A percentile compares a stretch with the other conserved stretches of the same genome.
Evolutionary conservation across 2,329 filamentous ascomycete species (phyloP).

Genomic region (Aspergillus oerlinghausenensis): DNA sequence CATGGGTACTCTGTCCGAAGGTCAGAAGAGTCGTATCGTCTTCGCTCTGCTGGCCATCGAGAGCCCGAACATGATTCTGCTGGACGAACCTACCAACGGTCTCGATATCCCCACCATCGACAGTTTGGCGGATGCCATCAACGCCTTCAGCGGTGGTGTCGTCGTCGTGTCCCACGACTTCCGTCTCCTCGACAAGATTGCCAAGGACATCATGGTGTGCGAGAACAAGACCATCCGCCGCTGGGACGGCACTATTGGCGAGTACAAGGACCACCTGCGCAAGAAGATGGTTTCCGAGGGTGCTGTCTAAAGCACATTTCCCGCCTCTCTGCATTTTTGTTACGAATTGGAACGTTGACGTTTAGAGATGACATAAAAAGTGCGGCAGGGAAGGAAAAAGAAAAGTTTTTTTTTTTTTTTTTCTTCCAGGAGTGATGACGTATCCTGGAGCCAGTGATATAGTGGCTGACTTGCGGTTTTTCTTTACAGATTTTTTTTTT

Average conservation of each 20-base stretch:
- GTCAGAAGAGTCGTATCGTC: slow-evolving; percentile 96
- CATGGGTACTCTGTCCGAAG: slow-evolving; percentile 96
- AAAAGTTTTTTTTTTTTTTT: no score
- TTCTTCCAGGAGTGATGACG: slow-evolving; percentile 17
- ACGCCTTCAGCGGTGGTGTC: slow-evolving; percentile 91
- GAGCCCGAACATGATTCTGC: slow-evolving; percentile 90
- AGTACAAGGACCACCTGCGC: slow-evolving; percentile 97
- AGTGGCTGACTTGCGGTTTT: slow-evolving; percentile 3
- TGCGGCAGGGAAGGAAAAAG: slow-evolving; percentile 1
- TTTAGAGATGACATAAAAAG: slow-evolving; percentile 19
- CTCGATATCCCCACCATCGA: slow-evolving; percentile 98
- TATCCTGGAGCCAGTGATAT: slow-evolving; percentile 14
- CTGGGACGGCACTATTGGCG: slow-evolving; percentile 85
- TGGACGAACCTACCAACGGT: slow-evolving; percentile 99
- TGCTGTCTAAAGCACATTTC: slow-evolving; percentile 62
- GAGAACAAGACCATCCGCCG: slow-evolving; percentile 90
- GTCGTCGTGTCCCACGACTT: slow-evolving; percentile 99
- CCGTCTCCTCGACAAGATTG: slow-evolving; percentile 97
- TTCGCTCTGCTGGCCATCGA: slow-evolving; percentile 96
- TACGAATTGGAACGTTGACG: slow-evolving; percentile 37
- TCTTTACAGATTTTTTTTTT: not conserved
- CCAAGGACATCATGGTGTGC: slow-evolving; percentile 98
- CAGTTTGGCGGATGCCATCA: slow-evolving; percentile 94
- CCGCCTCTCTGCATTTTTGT: slow-evolving; percentile 5
- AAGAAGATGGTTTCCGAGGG: slow-evolving; percentile 96